Percentiles rank a stretch among this genome's conserved stretches.
Conservation (phyloP, 2,329 filamentous ascomycete genomes). For the Elsinoe batatas region DNA sequence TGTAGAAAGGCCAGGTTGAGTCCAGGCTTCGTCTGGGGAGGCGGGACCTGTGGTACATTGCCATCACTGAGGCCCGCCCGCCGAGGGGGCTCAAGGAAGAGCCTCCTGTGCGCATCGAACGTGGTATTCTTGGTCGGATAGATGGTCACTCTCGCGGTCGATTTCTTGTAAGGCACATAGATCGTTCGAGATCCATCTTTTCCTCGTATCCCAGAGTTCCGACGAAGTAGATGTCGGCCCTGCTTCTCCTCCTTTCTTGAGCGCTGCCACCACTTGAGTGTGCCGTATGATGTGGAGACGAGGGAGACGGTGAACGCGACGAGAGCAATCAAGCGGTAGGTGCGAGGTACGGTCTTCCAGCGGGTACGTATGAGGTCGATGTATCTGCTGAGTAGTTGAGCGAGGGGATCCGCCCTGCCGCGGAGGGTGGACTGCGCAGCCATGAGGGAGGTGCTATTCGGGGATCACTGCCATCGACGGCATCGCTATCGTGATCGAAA, state of each 20-base stretch:
- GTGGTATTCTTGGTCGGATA: conserved; percentile 82
- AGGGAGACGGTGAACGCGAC: conserved; percentile 69
- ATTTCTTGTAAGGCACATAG: conserved; percentile 83
- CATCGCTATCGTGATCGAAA: neutral
- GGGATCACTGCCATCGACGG: neutral
- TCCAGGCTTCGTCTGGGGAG: conserved; percentile 83
- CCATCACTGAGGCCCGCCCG: conserved; percentile 68
- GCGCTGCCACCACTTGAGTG: conserved; percentile 65
- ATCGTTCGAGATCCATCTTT: conserved; percentile 94
- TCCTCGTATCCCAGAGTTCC: conserved; percentile 85
- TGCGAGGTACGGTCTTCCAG: conserved; percentile 56
- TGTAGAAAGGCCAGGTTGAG: conserved; percentile 93
- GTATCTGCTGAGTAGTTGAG: conserved; percentile 39
- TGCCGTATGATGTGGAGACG: conserved; percentile 66
- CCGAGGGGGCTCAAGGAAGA: conserved; percentile 85
- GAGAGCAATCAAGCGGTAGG: conserved; percentile 64
- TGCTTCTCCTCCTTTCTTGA: conserved; percentile 70
- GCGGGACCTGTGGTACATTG: conserved; percentile 56
- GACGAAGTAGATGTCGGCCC: conserved; percentile 69
- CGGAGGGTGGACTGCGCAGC: conserved; percentile 75
- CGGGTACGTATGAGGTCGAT: conserved; percentile 38
- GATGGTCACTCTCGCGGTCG: conserved; percentile 85
- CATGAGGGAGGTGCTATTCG: conserved; percentile 45
- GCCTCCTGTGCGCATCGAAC: conserved; percentile 86
- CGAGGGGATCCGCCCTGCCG: conserved; percentile 35